Conservation (phyloP, 306 rosid species). For the Trifolium fragiferum region DNA sequence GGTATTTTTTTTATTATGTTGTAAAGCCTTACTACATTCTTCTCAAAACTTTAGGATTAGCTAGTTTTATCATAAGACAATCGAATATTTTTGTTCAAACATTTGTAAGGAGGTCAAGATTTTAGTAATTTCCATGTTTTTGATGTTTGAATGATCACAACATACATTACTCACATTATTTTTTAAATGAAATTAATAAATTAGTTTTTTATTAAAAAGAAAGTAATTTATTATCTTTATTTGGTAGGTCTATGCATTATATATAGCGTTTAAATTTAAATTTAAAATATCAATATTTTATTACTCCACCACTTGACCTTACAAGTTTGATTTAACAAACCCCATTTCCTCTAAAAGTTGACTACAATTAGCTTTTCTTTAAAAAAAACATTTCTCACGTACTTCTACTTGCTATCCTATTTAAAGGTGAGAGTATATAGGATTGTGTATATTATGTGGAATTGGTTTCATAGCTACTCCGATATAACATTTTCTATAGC, state of each 20-base stretch:
- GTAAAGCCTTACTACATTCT: too few relatives aligned
- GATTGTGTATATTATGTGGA: background rate
- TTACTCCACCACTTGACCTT: conserved; percentile 7
- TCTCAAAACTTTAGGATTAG: too few relatives aligned
- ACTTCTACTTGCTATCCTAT: conserved; percentile 32
- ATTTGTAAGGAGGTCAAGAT: too few relatives aligned
- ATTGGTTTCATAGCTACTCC: conserved; percentile 53
- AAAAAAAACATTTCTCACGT: conserved; percentile 5
- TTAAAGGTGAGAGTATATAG: background rate
- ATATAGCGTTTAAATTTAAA: background rate
- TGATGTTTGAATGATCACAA: too few relatives aligned
- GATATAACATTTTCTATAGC: background rate
- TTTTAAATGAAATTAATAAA: too few relatives aligned
- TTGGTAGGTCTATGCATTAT: background rate
- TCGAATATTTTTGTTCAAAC: too few relatives aligned
- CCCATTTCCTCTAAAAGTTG: background rate
- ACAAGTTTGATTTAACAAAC: conserved; percentile 10
- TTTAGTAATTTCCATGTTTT: too few relatives aligned
- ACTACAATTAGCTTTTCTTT: background rate
- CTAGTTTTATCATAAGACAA: too few relatives aligned
- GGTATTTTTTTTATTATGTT: too few relatives aligned
- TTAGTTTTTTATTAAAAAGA: too few relatives aligned
- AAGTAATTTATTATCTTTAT: too few relatives aligned
- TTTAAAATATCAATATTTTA: background rate
- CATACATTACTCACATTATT: too few relatives aligned